Percentiles rank a stretch among this genome's conserved stretches.
Evolutionary conservation across 345 rosid species (phyloP).

Genomic region (Geranium rotundifolium): DNA sequence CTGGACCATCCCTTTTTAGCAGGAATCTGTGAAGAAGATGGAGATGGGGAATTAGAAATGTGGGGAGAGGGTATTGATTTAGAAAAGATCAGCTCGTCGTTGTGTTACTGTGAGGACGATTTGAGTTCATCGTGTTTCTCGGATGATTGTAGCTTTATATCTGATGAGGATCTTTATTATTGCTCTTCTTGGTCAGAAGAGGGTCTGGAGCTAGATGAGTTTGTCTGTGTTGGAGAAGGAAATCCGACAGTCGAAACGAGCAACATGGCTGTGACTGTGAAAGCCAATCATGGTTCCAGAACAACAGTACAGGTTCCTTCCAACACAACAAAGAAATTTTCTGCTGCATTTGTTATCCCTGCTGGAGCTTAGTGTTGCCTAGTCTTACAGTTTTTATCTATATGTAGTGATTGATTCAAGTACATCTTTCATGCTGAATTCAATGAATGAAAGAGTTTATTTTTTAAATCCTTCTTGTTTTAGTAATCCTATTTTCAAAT

Average conservation of each 20-base stretch:
- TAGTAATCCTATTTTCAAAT: neutral
- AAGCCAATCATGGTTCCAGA: neutral
- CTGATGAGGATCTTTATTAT: too few species aligned
- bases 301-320: neutral
- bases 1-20: slow-evolving; percentile 16
- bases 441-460: neutral
- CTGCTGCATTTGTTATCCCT: neutral
- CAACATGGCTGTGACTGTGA: neutral
- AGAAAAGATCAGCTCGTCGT: neutral
- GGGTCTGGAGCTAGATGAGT: neutral
- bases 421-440: neutral
- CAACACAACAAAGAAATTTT: neutral
- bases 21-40: slow-evolving; percentile 7
- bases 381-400: neutral
- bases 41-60: neutral
- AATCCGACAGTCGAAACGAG: neutral
- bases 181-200: neutral
- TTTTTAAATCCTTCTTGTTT: neutral
- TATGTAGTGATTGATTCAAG: neutral
- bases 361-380: neutral
- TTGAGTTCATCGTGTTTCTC: neutral
- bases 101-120: neutral
- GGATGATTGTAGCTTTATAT: neutral
- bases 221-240: too few species aligned
- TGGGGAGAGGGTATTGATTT: slow-evolving; percentile 5